Conservation (phyloP, 2,329 filamentous ascomycete genomes). For the Coleophoma crateriformis region DNA sequence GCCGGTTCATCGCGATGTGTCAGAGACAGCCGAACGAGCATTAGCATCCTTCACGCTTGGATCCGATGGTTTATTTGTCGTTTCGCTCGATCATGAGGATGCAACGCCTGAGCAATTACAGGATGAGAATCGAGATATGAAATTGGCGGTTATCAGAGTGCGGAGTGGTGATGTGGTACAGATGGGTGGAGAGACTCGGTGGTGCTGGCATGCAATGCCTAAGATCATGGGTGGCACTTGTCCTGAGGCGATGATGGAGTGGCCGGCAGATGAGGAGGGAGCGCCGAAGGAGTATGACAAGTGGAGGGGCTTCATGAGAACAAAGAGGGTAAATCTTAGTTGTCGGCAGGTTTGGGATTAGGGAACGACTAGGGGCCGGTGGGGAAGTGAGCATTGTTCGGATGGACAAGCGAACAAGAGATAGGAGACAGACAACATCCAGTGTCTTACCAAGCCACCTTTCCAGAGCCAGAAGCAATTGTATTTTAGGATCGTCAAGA, state of each 20-base stretch:
- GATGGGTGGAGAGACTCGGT: conserved; percentile 77
- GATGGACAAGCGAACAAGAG: too few relatives aligned
- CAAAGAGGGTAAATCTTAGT: conserved; percentile 86
- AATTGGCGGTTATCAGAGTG: conserved; percentile 55
- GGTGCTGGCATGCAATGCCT: conserved; percentile 93
- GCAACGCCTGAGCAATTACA: conserved; percentile 6
- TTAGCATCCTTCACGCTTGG: conserved; percentile 83
- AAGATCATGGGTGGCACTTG: conserved; percentile 78
- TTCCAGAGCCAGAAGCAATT: too few relatives aligned
- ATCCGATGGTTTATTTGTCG: conserved; percentile 85
- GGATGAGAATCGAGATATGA: conserved; percentile 22
- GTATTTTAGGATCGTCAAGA: too few relatives aligned
- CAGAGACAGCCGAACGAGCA: conserved; percentile 72
- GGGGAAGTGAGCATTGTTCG: too few relatives aligned
- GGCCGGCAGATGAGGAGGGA: conserved; percentile 50
- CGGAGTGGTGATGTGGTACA: conserved; percentile 85
- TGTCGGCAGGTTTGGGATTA: conserved; percentile 71
- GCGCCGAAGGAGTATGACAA: conserved; percentile 41
- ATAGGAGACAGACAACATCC: too few relatives aligned
- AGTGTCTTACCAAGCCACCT: too few relatives aligned
- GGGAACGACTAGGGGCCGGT: background rate
- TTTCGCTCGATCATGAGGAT: conserved; percentile 47
- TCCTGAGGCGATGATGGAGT: conserved; percentile 65
- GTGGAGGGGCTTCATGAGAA: conserved; percentile 84
- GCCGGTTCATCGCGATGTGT: conserved; percentile 89